Percentiles rank a stretch among this genome's conserved stretches.
phyloP scores from a whole-genome alignment of 371 early-diverging fungal species.

The Apophysomyces variabilis region DNA sequence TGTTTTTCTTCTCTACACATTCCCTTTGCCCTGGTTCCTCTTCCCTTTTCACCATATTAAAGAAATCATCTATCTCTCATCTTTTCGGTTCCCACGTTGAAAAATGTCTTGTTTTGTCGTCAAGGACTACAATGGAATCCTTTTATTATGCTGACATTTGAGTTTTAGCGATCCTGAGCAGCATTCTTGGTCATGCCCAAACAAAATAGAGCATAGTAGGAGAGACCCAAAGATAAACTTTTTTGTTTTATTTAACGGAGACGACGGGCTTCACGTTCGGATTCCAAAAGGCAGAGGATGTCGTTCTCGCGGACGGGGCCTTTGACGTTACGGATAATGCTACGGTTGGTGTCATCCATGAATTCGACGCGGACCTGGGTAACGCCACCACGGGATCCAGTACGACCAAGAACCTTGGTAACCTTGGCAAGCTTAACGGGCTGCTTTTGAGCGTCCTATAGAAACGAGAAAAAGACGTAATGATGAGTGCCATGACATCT shows the following conservation, averaged over 20 bases:
- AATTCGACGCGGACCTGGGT: conserved; percentile 99
- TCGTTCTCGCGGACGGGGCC: conserved; percentile 98
- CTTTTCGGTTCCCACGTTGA: neutral
- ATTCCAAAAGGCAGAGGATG: conserved; percentile 96
- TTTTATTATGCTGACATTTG: neutral
- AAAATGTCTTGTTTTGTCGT: neutral
- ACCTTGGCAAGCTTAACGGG: conserved; percentile 94
- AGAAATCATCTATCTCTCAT: too few relatives aligned
- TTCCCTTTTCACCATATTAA: too few relatives aligned
- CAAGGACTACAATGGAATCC: neutral
- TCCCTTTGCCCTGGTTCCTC: too few relatives aligned
- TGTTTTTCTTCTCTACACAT: too few relatives aligned
- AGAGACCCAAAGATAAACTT: conserved; percentile 2
- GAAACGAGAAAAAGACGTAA: neutral
- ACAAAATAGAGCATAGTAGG: conserved; percentile 4
- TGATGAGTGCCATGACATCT: neutral
- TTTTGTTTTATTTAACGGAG: conserved; percentile 76
- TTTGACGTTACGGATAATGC: conserved; percentile 99
- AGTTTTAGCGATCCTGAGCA: conserved; percentile 8
- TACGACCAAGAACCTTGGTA: conserved; percentile 97
- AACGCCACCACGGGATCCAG: conserved; percentile 99
- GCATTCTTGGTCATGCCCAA: too few relatives aligned
- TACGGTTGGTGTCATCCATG: conserved; percentile 93
- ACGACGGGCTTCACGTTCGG: conserved; percentile 99
- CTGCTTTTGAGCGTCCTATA: conserved; percentile 70